Base-by-base conservation (phyloP, 257 asterid species). In the Coffea canephora region DNA sequence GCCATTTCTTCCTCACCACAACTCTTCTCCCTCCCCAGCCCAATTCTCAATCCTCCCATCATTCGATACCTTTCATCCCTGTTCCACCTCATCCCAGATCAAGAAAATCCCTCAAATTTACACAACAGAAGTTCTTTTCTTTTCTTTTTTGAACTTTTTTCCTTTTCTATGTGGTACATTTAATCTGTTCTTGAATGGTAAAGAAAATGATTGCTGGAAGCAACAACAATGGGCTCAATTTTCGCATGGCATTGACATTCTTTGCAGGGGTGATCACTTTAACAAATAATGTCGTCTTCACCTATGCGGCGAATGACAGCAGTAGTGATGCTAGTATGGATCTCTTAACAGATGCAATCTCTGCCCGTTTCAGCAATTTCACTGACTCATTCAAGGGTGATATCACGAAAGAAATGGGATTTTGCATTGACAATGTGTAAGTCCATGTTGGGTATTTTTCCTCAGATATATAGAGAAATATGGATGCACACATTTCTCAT, bases 341-440 rank as follows among this genome's bases (percentile, higher is more conserved):
- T 84, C 83, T 92, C 39, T 82, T 95, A 48, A 85, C 97, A 0
- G 84, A 87, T 80, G 81, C 89, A 18, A 49, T 92, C 31, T 88
- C 78, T 81, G 81, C 25, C 66, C 90, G 92, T 55, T 91, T 93
- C 80, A 91, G 84, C 87, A 93, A 90, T 86, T 81, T 89, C 87
- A 85, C 95, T 69, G 9, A 85, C 73, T 74, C 82, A 25, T 87
- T 91, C 77, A 87, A 85, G 79, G 87, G 90, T 14, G 97, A 90
- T 5, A 81, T 90, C 27, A 45, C 64, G 68, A 79, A 79, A 46
- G 84, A 88, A 46, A 87, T 95, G 68, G 89, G 80, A 0, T 95
- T 85, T 77, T 95, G 99, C 90, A 90, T 95, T 57, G 81, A 88
- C 31, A 87, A 95, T 69, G 84, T 88, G 99, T 95, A 88, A 77